A percentile compares a stretch with the other conserved stretches of the same genome.
Evolutionary conservation across 192 early-diverging fungal species (phyloP).

Genomic region (Glomus cerebriforme): DNA sequence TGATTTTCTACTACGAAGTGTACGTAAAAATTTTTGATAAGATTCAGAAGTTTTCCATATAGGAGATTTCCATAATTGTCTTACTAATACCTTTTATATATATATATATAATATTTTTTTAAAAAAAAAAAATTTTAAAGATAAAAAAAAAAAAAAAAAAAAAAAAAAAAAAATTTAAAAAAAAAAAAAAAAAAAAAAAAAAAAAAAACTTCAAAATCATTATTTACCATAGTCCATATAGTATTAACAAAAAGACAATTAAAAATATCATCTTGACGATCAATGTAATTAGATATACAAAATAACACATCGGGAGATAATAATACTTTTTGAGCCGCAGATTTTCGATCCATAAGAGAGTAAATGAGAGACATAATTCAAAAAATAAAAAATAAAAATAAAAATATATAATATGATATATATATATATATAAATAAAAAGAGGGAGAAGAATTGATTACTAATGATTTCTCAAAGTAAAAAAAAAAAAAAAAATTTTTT

Average conservation of each 20-base stretch:
- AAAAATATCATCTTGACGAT: constrained; percentile 2
- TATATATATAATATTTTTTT: too few relatives aligned
- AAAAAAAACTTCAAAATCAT: neutral
- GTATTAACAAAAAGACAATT: constrained; percentile 3
- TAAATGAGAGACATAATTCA: neutral
- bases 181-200: neutral
- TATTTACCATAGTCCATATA: neutral
- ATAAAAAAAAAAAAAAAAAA: neutral
- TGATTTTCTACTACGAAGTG: constrained; percentile 5
- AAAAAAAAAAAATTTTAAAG: neutral
- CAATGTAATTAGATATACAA: neutral
- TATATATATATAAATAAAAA: too few relatives aligned
- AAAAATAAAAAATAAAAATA: neutral
- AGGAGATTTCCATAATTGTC: constrained; percentile 15
- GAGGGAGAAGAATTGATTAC: neutral
- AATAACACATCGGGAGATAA: neutral
- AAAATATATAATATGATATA: too few relatives aligned
- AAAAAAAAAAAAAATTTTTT: neutral
- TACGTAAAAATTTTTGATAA: neutral
- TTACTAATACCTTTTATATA: constrained; percentile 5
- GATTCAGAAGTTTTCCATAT: neutral
- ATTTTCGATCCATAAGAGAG: neutral
- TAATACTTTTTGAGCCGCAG: neutral
- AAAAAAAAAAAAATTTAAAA: neutral
- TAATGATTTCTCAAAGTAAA: too few relatives aligned